These are phyloP conservation scores for Leccinum ponderosum DNA, from an alignment of 1,284 basidiomycete species.

Conservation along the genomic window DNA sequence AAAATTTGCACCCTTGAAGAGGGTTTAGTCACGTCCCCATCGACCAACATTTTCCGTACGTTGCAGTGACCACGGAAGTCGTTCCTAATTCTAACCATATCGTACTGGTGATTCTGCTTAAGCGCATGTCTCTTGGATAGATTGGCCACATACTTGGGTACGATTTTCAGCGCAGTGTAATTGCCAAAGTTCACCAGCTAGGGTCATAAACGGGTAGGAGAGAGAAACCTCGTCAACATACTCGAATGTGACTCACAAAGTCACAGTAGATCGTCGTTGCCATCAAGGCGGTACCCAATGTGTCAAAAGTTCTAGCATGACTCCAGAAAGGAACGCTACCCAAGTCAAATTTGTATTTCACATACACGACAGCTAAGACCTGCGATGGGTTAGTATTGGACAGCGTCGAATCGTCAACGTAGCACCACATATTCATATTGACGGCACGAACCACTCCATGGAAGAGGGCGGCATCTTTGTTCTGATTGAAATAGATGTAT, in stretches of 20 bases:
- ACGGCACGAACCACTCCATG: not conserved
- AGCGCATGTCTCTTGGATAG: not conserved
- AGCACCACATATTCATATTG: not conserved
- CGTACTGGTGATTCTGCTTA: not conserved
- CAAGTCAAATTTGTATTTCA: not conserved
- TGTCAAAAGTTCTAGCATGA: slow-evolving; percentile 1
- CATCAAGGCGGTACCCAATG: slow-evolving; percentile 1
- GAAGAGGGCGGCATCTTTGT: slow-evolving; percentile 1
- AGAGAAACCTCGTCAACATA: not conserved
- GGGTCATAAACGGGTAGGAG: not conserved
- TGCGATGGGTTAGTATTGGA: not conserved
- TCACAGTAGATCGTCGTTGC: slow-evolving; percentile 1
- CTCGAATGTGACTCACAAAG: slow-evolving; percentile 1
- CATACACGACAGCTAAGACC: slow-evolving; percentile 5
- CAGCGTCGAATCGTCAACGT: not conserved
- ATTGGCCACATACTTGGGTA: slow-evolving; percentile 3
- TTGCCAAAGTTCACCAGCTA: slow-evolving; percentile 6
- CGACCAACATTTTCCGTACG: not conserved
- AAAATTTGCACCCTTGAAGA: slow-evolving; percentile 6
- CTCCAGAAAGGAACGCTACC: not conserved
- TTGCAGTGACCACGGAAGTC: slow-evolving; percentile 4
- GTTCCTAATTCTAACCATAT: slow-evolving; percentile 7
- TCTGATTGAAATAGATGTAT: slow-evolving; percentile 8
- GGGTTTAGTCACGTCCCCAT: not conserved
- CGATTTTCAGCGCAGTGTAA: not conserved